Evolutionary conservation across 164 flowering plant genomes (phyloP).

Genomic region (Berberis thunbergii): DNA sequence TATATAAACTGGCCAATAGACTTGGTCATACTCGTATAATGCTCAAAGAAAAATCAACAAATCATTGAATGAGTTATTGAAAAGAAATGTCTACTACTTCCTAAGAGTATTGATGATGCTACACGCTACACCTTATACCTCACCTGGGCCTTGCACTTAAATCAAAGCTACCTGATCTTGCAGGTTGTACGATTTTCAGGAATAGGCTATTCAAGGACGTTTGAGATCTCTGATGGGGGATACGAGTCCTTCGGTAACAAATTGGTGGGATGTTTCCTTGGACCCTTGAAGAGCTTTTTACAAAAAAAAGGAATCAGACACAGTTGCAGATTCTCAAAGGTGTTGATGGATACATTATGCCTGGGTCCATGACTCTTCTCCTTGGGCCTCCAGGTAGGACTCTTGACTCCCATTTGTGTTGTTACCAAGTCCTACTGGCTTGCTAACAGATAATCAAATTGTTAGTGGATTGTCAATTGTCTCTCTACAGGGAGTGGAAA

Average conservation of each 20-base stretch:
- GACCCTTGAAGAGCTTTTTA: slow-evolving; percentile 8
- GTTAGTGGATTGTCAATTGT: no score
- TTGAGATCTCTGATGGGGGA: slow-evolving; percentile 3
- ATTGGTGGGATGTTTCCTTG: slow-evolving; percentile 12
- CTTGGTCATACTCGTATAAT: no score
- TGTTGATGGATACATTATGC: slow-evolving; percentile 24
- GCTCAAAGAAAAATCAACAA: no score
- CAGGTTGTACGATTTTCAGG: slow-evolving; percentile 19
- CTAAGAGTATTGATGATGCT: no score
- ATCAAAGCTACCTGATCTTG: neutral
- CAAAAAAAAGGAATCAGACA: slow-evolving; percentile 1
- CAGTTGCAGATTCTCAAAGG: slow-evolving; percentile 21
- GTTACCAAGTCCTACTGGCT: neutral
- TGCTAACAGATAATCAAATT: neutral
- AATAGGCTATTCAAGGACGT: slow-evolving; percentile 7
- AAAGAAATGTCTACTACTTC: no score
- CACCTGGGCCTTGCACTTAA: no score
- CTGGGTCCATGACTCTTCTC: slow-evolving; percentile 22
- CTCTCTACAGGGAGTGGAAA: slow-evolving; percentile 18
- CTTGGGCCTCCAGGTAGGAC: slow-evolving; percentile 23
- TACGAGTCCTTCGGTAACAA: slow-evolving; percentile 15
- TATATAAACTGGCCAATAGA: no score
- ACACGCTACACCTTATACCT: no score
- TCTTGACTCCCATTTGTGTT: neutral
- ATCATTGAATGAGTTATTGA: no score